Evolutionary conservation across 495 filamentous ascomycete genomes (phyloP), one percentile per base, ranked within the genome.

Genomic region (Pseudomonodictys pantanalensis): DNA sequence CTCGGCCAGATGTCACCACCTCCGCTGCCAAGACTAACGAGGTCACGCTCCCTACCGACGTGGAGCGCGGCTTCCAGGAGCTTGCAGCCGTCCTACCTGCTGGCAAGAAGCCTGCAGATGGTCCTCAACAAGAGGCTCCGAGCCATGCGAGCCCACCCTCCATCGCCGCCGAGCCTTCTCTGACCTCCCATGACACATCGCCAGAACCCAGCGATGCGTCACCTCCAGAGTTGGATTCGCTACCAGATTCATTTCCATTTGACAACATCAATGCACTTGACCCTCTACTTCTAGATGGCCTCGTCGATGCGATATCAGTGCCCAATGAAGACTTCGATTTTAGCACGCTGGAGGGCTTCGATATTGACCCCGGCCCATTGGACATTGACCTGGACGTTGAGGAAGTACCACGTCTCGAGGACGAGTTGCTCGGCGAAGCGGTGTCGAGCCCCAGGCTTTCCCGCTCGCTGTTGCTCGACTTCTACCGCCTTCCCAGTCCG

Each of bases 401-500:
- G 23, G 58, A 62, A 25, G 10, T 48, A 9, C 29, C 22, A 12
- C 51, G 15, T 7, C 33, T 22, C 15, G 22, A 32, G 22, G 58
- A 62, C 2, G 35, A 33, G 5, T 10, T 45, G 1, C 9, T 18
- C 9, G 8, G 12, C 26, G 26, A 11, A 11, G 49, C n/a, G 10
- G 10, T 43, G 25, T 25, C 43, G 25, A 62, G 44, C 20, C 33
- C 58, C 20, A 42, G 51, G 7, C 25, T 56, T 9, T 66, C 63
- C 8, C 52, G 63, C 2, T 66, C 63, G 15, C 29, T 66, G 17
- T 50, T 66, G 15, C 63, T 62, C 46, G 49, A 62, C 35, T 66
- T 61, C 47, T 66, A 66, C 33, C 63, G 63, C 18, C 11, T 66
- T 8, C 58, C 63, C 7, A 54, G 15, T 23, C 41, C 51, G 17